Conservation (phyloP, 1,284 basidiomycete species). For the Volvariella volvacea region DNA sequence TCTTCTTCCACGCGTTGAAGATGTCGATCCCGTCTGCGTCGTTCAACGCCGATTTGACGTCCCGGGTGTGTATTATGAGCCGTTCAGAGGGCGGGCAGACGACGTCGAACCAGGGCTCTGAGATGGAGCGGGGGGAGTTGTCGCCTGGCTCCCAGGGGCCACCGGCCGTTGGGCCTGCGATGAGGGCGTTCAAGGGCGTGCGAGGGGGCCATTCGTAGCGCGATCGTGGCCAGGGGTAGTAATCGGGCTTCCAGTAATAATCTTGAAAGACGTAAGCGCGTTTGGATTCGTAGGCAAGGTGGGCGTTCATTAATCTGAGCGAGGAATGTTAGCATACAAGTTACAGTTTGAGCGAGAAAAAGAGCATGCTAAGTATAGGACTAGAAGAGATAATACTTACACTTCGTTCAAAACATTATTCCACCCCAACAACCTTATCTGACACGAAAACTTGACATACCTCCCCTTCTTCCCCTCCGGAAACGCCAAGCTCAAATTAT, state of each 20-base stretch:
- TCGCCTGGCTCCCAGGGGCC: constrained; percentile 23
- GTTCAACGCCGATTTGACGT: constrained; percentile 16
- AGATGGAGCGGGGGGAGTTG: constrained; percentile 26
- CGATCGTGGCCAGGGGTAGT: constrained; percentile 26
- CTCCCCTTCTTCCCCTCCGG: constrained; percentile 37
- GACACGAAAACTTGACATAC: constrained; percentile 36
- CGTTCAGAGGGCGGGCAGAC: constrained; percentile 26
- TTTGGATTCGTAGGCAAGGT: constrained; percentile 5
- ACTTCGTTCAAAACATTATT: constrained; percentile 40
- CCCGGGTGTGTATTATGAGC: constrained; percentile 19
- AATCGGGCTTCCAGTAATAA: constrained; percentile 27
- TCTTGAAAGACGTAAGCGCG: constrained; percentile 30
- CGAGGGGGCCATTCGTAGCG: too few species aligned
- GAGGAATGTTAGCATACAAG: too few species aligned
- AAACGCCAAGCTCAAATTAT: constrained; percentile 31
- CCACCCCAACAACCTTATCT: constrained; percentile 33
- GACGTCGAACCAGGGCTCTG: constrained; percentile 23
- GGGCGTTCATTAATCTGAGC: constrained; percentile 5
- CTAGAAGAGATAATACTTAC: constrained; percentile 17
- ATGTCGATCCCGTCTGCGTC: constrained; percentile 17
- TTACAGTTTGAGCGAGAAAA: too few species aligned
- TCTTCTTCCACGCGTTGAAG: constrained; percentile 21
- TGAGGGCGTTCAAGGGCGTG: constrained; percentile 29
- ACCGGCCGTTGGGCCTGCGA: constrained; percentile 28
- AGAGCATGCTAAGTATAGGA: background rate